Conservation (phyloP, 129 eudicot genomes). For the Gnaphalium uliginosum region DNA sequence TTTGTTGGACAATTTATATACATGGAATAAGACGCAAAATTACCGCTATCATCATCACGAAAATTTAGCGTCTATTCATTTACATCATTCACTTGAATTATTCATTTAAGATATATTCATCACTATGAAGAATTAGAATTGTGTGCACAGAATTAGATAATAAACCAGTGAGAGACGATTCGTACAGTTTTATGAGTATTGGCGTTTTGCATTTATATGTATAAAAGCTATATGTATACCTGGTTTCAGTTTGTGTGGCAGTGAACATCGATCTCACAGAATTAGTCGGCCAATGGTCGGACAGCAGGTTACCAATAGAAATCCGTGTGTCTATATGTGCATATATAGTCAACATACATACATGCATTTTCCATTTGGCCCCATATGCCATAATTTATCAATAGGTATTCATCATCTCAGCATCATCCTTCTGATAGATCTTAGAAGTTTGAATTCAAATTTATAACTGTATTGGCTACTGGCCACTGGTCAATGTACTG, state of each 20-base stretch:
- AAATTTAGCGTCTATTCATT: background rate
- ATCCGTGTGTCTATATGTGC: too few species aligned
- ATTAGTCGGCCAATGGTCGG: too few species aligned
- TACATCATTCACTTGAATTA: background rate
- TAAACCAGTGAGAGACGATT: background rate
- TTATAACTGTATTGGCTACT: too few species aligned
- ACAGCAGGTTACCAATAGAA: too few species aligned
- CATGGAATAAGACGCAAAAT: conserved; percentile 7
- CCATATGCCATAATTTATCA: background rate
- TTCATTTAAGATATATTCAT: conserved; percentile 5
- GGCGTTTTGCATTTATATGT: background rate
- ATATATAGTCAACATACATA: background rate
- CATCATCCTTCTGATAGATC: too few species aligned
- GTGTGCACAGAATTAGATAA: background rate
- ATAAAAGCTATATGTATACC: conserved; percentile 5
- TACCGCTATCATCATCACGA: background rate
- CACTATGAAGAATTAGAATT: background rate
- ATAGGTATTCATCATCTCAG: too few species aligned
- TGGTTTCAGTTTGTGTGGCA: too few species aligned
- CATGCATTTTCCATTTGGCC: conserved; percentile 4
- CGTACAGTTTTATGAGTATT: conserved; percentile 3
- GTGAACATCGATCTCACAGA: too few species aligned
- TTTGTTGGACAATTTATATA: conserved; percentile 15
- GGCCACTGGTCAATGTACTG: too few species aligned
- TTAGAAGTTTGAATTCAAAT: too few species aligned